phyloP scores from a whole-genome alignment of 768 basidiomycete genomes.

The Russula ochroleuca region DNA sequence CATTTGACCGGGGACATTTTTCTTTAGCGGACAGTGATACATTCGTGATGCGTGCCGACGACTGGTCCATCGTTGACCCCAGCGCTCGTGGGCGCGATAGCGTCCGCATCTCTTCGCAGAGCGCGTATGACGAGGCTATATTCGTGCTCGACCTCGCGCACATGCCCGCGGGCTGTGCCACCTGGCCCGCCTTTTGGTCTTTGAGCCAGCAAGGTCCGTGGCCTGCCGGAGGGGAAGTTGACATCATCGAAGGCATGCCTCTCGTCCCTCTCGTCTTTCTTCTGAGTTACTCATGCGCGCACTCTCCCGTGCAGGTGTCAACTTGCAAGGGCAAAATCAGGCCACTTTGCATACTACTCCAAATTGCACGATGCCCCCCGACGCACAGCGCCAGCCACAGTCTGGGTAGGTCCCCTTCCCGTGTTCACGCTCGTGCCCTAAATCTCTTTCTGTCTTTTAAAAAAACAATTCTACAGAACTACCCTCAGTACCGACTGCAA shows the following conservation, averaged over 20 bases:
- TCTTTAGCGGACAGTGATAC: slow-evolving; percentile 37
- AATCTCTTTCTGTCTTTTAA: not conserved
- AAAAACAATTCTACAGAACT: slow-evolving; percentile 36
- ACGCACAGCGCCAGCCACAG: slow-evolving; percentile 33
- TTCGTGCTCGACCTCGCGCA: slow-evolving; percentile 51
- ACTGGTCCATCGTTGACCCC: slow-evolving; percentile 36
- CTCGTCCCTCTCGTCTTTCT: too few species aligned
- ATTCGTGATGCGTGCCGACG: slow-evolving; percentile 59
- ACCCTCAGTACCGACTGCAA: slow-evolving; percentile 48
- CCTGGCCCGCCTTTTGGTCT: slow-evolving; percentile 67
- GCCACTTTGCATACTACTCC: slow-evolving; percentile 53
- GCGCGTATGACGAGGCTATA: slow-evolving; percentile 45
- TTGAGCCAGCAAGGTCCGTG: slow-evolving; percentile 48
- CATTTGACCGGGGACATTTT: not conserved
- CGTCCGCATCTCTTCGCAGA: slow-evolving; percentile 47
- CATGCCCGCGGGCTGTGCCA: slow-evolving; percentile 57
- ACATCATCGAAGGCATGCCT: slow-evolving; percentile 52
- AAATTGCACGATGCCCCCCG: slow-evolving; percentile 43
- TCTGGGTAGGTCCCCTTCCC: slow-evolving; percentile 40
- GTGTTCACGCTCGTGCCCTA: not conserved
- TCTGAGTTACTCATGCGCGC: not conserved
- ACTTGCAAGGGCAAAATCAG: slow-evolving; percentile 43
- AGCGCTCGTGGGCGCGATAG: slow-evolving; percentile 51
- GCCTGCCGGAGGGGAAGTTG: slow-evolving; percentile 60
- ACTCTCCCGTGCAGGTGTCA: slow-evolving; percentile 41